Evolutionary conservation across 768 basidiomycete species (phyloP), one percentile per base, ranked within the genome.

Genomic region (Naematelia encephala): DNA sequence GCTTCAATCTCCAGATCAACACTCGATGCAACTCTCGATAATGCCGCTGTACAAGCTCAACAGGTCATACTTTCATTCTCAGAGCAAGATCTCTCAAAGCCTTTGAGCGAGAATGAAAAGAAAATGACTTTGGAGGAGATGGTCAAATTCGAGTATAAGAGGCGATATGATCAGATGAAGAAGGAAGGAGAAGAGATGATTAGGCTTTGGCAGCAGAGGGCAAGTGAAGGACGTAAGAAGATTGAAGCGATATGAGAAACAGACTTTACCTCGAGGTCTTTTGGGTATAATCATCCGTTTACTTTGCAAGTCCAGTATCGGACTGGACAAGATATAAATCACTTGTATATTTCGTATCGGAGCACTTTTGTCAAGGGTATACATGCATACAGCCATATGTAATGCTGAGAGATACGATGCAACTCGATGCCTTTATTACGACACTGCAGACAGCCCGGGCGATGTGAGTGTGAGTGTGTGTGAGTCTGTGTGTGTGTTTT

Each of bases 71-170:
- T 51, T 19, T 54, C n/a, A n/a, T n/a, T 55, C 5, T 49, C 47
- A 23, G 64, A 64, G 10, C 55, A 59, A 34, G 57, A 62, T 54
- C 46, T 57, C 22, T 47, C 47, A 22, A 34, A 52, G 39, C 47
- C 22, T 22, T 78, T 89, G 42, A 84, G 81, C 4, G 86, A 87
- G 46, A 83, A 83, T 19, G 87, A 91, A 72, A 80, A 86, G 59
- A 78, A 81, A 19, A 86, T 91, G 87, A 87, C 89, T 0, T 82
- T 92, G 49, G 90, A 91, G 68, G 84, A 91, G 68, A 88, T 88
- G 84, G 85, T 91, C 58, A 81, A 86, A 55, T 83, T 84, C 64
- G 89, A 91, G 77, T 87, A 89, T 73, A 81, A 81, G 62, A 75
- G 83, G 47, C 82, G 89, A 75, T 85, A 83, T 64, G 84, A 86